Percentiles rank a stretch among this genome's conserved stretches.
phyloP scores from a whole-genome alignment of 345 rosid species.

The Moricandia moricandioides region DNA sequence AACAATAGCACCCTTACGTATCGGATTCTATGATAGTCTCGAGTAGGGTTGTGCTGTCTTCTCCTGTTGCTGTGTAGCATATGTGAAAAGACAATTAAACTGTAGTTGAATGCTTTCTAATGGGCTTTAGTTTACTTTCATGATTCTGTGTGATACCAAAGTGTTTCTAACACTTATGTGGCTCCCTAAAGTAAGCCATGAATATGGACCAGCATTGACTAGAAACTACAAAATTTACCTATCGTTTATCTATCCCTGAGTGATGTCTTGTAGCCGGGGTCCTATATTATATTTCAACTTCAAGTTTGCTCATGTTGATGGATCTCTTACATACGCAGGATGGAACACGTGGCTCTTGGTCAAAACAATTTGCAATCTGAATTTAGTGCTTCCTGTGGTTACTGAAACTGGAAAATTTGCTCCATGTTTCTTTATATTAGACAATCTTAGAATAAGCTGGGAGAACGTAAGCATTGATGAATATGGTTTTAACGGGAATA shows the following conservation, averaged over 20 bases:
- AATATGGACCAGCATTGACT: not conserved
- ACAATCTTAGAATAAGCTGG: conserved; percentile 21
- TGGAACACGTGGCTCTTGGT: conserved; percentile 59
- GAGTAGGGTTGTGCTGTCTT: not conserved
- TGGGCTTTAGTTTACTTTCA: not conserved
- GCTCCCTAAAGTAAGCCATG: not conserved
- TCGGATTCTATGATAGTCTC: not conserved
- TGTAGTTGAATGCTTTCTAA: not conserved
- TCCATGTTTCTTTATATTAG: conserved; percentile 2
- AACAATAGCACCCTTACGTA: not conserved
- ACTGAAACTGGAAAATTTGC: not conserved
- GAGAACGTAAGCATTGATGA: conserved; percentile 18
- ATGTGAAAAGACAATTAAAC: not conserved
- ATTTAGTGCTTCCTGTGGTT: conserved; percentile 1
- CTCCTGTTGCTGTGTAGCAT: conserved; percentile 1
- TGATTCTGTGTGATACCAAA: not conserved
- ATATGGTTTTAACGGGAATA: conserved; percentile 1
- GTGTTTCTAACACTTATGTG: not conserved
- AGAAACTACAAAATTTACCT: not conserved
- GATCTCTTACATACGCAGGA: conserved; percentile 48
- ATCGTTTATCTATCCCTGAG: not conserved
- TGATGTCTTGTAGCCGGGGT: conserved; percentile 13
- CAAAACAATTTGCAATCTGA: not conserved
- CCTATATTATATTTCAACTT: not conserved
- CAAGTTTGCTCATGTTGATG: not conserved